Evolutionary conservation across 805 yeast species (phyloP).

Genomic region (Spathaspora gorwiae): DNA sequence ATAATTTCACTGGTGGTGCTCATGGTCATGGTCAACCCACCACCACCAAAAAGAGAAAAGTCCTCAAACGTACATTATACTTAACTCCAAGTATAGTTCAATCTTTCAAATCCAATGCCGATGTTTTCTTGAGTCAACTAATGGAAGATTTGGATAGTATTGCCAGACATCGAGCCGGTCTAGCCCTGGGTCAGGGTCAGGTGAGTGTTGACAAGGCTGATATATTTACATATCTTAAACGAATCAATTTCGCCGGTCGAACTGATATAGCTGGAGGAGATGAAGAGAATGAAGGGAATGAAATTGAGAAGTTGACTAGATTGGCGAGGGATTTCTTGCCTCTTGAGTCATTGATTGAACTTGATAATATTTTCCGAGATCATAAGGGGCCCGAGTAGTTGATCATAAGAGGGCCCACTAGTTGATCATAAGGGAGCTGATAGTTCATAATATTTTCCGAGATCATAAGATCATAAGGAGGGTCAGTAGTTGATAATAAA

Average conservation of each 20-base stretch:
- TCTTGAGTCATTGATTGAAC: constrained; percentile 27
- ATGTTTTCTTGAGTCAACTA: constrained; percentile 25
- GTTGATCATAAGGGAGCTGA: constrained; percentile 2
- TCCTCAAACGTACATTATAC: background rate
- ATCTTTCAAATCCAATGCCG: constrained; percentile 24
- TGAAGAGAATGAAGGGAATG: constrained; percentile 9
- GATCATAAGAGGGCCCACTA: background rate
- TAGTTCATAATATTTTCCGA: too few species aligned
- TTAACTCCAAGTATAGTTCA: constrained; percentile 12
- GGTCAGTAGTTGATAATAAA: constrained; percentile 7
- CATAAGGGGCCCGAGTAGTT: too few species aligned
- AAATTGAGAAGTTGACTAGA: constrained; percentile 19
- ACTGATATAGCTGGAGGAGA: background rate
- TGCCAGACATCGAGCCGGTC: constrained; percentile 26
- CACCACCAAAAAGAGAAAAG: constrained; percentile 5
- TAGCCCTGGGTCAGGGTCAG: too few species aligned
- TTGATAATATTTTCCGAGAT: constrained; percentile 9
- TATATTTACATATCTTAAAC: constrained; percentile 28
- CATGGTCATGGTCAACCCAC: background rate
- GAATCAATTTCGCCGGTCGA: constrained; percentile 20
- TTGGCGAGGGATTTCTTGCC: constrained; percentile 36
- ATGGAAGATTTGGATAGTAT: constrained; percentile 32
- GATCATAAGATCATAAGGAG: too few species aligned
- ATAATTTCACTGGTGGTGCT: background rate
- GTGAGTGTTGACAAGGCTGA: constrained; percentile 25